Evolutionary conservation across 805 yeast species (phyloP).

Genomic region (Ogataea paradorogensis): DNA sequence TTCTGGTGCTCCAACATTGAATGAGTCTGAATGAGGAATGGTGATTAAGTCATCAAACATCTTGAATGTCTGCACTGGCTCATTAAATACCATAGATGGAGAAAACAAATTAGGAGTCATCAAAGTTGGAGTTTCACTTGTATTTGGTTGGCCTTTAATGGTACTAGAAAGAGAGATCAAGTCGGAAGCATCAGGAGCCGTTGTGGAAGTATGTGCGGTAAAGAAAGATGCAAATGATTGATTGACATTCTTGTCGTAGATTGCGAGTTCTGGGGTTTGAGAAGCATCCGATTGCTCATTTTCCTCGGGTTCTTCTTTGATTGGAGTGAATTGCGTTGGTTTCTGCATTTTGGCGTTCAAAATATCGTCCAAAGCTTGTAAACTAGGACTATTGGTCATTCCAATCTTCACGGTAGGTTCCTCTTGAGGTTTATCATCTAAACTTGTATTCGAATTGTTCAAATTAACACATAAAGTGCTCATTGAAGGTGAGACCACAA

Average conservation of each 20-base stretch:
- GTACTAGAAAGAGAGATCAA: constrained; percentile 32
- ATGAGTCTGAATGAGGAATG: constrained; percentile 13
- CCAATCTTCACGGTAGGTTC: constrained; percentile 32
- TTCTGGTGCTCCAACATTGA: constrained; percentile 3
- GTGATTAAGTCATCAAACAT: constrained; percentile 17
- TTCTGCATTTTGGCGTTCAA: constrained; percentile 27
- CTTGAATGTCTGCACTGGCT: constrained; percentile 25
- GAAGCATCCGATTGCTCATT: constrained; percentile 7
- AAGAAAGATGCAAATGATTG: constrained; percentile 31
- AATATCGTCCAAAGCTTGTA: constrained; percentile 34
- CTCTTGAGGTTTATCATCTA: constrained; percentile 16
- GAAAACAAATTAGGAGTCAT: constrained; percentile 32
- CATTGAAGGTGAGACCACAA: constrained; percentile 34
- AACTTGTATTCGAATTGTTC: neutral
- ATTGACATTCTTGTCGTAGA: constrained; percentile 12
- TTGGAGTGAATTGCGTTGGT: constrained; percentile 9
- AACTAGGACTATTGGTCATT: constrained; percentile 36
- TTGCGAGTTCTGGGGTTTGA: neutral
- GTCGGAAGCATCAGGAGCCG: constrained; percentile 18
- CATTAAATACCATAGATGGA: constrained; percentile 29
- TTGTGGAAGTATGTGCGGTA: constrained; percentile 29
- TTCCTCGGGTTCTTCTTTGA: constrained; percentile 18
- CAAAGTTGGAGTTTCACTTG: constrained; percentile 5
- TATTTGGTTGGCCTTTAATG: constrained; percentile 10
- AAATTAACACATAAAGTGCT: constrained; percentile 20